Conservation (phyloP, 2,329 filamentous ascomycete genomes). For the Aspergillus sclerotialis region DNA sequence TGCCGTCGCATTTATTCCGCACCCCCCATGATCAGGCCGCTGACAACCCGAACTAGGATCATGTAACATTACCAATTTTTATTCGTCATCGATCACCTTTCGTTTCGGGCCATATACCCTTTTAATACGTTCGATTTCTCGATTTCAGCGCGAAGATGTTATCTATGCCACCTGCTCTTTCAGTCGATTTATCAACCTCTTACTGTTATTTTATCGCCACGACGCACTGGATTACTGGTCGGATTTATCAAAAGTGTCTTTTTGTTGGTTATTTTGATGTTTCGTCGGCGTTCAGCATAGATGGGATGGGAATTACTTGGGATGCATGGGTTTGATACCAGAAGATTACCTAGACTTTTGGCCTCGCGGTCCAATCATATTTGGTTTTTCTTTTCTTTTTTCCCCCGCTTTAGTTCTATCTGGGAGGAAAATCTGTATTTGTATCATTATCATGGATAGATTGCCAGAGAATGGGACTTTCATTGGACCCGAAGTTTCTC, state of each 20-base stretch:
- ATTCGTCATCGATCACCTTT: slow-evolving; percentile 13
- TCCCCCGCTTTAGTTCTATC: slow-evolving; percentile 9
- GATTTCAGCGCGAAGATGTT: neutral
- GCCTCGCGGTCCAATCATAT: slow-evolving; percentile 29
- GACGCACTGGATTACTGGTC: slow-evolving; percentile 13
- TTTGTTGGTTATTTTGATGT: slow-evolving; percentile 11
- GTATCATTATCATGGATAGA: no score
- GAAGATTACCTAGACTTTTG: slow-evolving; percentile 28
- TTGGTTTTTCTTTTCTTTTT: slow-evolving; percentile 14
- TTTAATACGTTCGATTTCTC: slow-evolving; percentile 18
- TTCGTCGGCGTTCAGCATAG: slow-evolving; percentile 32
- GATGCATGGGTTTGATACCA: slow-evolving; percentile 36
- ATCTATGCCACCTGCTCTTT: slow-evolving; percentile 1
- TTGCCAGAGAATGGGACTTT: neutral
- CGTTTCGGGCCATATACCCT: slow-evolving; percentile 20
- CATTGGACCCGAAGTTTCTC: neutral
- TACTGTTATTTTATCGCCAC: slow-evolving; percentile 10
- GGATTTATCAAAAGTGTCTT: slow-evolving; percentile 16
- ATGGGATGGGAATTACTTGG: slow-evolving; percentile 27
- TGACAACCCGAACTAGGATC: slow-evolving; percentile 14
- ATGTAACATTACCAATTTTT: slow-evolving; percentile 22
- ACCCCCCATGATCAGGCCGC: neutral
- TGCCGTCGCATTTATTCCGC: slow-evolving; percentile 3
- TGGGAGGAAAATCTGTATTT: slow-evolving; percentile 4
- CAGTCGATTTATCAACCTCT: slow-evolving; percentile 11